Evolutionary conservation across 2,329 filamentous ascomycete species (phyloP), one percentile per base, ranked within the genome.

Genomic region (Verruconis gallopava): DNA sequence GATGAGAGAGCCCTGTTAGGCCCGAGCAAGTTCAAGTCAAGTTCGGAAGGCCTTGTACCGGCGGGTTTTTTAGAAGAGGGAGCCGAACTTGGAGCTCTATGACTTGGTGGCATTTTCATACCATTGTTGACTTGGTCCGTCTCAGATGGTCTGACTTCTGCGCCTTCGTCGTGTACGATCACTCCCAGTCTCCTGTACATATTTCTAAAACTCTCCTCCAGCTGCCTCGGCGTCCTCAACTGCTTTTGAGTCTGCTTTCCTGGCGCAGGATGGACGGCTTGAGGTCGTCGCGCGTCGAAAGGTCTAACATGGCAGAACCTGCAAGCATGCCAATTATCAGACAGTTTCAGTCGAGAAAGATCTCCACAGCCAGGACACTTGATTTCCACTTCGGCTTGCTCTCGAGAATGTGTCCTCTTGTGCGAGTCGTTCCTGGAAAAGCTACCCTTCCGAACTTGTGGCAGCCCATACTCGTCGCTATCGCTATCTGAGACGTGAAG

Each of bases 261-360:
- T 9, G n/a, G 6, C n/a, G 6, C 9, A 30, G 25, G 25, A 9
- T n/a, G 6, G 25, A 9, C 11, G 33, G 6, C 6, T 6, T 11
- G 33, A 36, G 9, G 33, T 6, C 18, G 33, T 13, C 11, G 17
- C 9, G 17, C 9, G 33, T 18, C 33, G 33, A 36, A 36, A 15
- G 17, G 33, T 36, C 33, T 36, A 15, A 36, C 33, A 36, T 36
- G 33, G 11, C 33, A 36, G 33, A 6, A 18, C 18, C 17, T 36
- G 33, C 25, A 30, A 9, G 25, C 9, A 9, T 30, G 25, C 6
- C 6, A n/a, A 30, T 9, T n/a, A 30, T 30, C 25, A 9, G 25
- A n/a, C n/a, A n/a, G 25, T 9, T 9, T n/a, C n/a, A 30, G 9
- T 9, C 25, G 25, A 30, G 6, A 30, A n/a, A 9, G 25, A 9